Percentiles rank a stretch among this genome's conserved stretches.
phyloP scores from a whole-genome alignment of 148 eudicot species.

The Chenopodium berlandieri region DNA sequence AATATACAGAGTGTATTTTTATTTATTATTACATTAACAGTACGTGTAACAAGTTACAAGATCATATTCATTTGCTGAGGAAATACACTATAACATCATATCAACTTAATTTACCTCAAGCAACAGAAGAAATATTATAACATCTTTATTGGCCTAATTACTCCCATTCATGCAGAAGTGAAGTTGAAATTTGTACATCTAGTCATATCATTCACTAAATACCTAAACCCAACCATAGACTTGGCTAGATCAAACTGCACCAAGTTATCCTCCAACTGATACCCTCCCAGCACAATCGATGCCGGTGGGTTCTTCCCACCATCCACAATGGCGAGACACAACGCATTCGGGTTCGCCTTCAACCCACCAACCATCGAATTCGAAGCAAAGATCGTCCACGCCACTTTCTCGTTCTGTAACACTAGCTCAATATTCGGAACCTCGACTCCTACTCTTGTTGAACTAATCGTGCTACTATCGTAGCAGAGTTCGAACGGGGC shows the following conservation, averaged over 20 bases:
- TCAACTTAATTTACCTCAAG: too few species aligned
- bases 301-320: constrained; percentile 35
- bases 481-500: constrained; percentile 46
- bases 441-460: constrained; percentile 23
- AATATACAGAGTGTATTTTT: too few species aligned
- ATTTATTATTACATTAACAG: too few species aligned
- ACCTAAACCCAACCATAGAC: constrained; percentile 41
- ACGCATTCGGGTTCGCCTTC: constrained; percentile 5
- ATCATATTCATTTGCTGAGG: too few species aligned
- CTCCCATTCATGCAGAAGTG: background rate
- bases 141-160: too few species aligned
- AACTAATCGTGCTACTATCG: background rate
- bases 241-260: constrained; percentile 42
- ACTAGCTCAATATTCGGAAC: constrained; percentile 47
- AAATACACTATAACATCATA: too few species aligned
- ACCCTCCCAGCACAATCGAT: constrained; percentile 45
- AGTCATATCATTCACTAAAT: constrained; percentile 32
- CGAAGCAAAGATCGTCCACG: constrained; percentile 43
- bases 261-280: constrained; percentile 50
- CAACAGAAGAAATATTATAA: too few species aligned
- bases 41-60: too few species aligned
- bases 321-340: constrained; percentile 50
- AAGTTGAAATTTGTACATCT: constrained; percentile 48
- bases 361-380: constrained; percentile 46
- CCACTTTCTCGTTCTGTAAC: constrained; percentile 31